Evolutionary conservation across 495 filamentous ascomycete genomes (phyloP).

Genomic region (Neurospora tetrasperma): DNA sequence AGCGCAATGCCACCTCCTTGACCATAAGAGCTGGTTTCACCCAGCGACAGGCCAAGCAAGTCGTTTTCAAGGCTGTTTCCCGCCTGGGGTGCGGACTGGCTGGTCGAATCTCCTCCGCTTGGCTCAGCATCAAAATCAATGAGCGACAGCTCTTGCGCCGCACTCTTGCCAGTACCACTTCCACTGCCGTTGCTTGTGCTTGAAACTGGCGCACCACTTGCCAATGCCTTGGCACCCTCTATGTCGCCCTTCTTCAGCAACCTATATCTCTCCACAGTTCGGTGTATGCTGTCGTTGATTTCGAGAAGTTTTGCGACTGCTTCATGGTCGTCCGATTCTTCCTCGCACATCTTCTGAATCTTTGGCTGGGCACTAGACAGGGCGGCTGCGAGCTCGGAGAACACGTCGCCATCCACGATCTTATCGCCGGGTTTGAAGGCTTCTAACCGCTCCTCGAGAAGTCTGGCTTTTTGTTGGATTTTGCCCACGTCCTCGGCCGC

Average conservation of each 20-base stretch:
- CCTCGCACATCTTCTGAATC: slow-evolving; percentile 98
- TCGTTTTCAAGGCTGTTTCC: slow-evolving; percentile 40
- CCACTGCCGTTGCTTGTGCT: slow-evolving; percentile 43
- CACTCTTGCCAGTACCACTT: slow-evolving; percentile 49
- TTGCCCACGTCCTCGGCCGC: slow-evolving; percentile 89
- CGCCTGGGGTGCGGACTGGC: slow-evolving; percentile 13
- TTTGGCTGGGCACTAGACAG: slow-evolving; percentile 93
- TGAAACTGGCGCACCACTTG: slow-evolving; percentile 63
- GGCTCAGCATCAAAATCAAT: slow-evolving; percentile 80
- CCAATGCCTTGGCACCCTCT: slow-evolving; percentile 75
- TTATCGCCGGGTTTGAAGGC: slow-evolving; percentile 72
- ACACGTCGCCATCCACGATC: slow-evolving; percentile 84
- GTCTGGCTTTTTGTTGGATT: slow-evolving; percentile 83
- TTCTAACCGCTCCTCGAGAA: slow-evolving; percentile 88
- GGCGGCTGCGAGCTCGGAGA: slow-evolving; percentile 87
- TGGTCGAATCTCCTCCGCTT: slow-evolving; percentile 32
- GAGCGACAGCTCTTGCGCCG: slow-evolving; percentile 77
- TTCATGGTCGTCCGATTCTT: slow-evolving; percentile 92
- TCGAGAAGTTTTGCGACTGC: slow-evolving; percentile 91
- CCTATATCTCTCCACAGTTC: slow-evolving; percentile 90
- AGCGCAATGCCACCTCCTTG: slow-evolving; percentile 78
- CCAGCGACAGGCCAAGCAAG: slow-evolving; percentile 42
- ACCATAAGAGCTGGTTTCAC: slow-evolving; percentile 42
- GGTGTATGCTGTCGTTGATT: slow-evolving; percentile 97
- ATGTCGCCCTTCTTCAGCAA: slow-evolving; percentile 88